Evolutionary conservation across 768 basidiomycete species (phyloP), one percentile per base, ranked within the genome.

Genomic region (Chalciporus chontae): DNA sequence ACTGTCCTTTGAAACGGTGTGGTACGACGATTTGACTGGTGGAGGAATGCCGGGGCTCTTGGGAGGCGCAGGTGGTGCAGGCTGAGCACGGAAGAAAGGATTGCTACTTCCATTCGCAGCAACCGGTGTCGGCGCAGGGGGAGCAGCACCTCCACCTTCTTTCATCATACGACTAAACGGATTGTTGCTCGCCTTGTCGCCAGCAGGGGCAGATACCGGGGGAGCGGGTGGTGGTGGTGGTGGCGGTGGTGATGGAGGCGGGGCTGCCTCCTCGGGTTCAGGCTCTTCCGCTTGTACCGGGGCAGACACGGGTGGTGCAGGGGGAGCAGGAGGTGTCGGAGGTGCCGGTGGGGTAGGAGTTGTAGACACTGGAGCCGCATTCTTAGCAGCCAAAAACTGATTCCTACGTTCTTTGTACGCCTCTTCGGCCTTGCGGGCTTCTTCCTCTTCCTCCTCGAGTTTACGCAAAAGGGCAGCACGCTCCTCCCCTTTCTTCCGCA

Each of bases 81-180:
- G 62, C 68, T 82, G 73, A 14, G 68, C 36, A 45, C 77, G 77
- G 70, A 83, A 82, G 73, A 86, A 96, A 0, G 94, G 92, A 59
- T 95, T 95, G 23, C 78, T 81, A 43, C 74, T 72, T 39, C 76
- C 80, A 8, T 71, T 75, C 50, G 65, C 42, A 14, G 71, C 59
- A 17, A 70, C 47, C 0, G 71, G 7, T 8, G 51, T 24, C 27
- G 56, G 19, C 5, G 50, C 15, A 24, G 48, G 57, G 2, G 73
- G 52, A 31, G 70, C 43, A 17, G 71, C 53, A 0, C 61, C 59
- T 4, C 71, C 69, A 10, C 73, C 77, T 43, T 78, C 76, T 50
- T 77, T 77, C 55, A 81, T 76, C 37, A 91, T 58, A 11, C 79
- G 78, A 66, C 80, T 87, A 66, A 94, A 94, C 0, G 92, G 92